Conservation (phyloP, 306 rosid species). For the Carpinus viminea region DNA sequence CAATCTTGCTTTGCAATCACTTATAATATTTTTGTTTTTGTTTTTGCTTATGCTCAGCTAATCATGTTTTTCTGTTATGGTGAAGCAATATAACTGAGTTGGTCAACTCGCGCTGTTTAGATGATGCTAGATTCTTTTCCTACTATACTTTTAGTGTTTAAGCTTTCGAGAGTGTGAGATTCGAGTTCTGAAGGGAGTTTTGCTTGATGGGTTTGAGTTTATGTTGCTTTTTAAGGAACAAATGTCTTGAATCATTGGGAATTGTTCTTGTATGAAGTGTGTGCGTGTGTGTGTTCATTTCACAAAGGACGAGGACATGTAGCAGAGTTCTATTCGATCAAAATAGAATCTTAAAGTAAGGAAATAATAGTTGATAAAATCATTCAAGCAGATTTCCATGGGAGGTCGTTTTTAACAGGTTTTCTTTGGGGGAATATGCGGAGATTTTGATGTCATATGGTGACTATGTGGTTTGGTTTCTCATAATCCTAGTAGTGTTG, state of each 20-base stretch:
- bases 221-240: background rate
- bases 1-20: background rate
- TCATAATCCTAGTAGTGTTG: background rate
- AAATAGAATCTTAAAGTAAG: background rate
- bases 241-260: background rate
- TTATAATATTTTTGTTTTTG: background rate
- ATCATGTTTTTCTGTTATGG: background rate
- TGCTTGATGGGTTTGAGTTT: background rate
- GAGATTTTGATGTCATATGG: background rate
- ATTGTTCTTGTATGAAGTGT: background rate
- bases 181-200: background rate
- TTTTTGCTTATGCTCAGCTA: background rate
- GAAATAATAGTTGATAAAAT: background rate
- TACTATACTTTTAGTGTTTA: background rate
- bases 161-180: background rate
- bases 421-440: background rate
- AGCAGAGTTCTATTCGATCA: background rate
- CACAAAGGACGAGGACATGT: background rate
- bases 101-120: background rate
- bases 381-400: background rate
- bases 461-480: slow-evolving; percentile 4
- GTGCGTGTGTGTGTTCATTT: background rate
- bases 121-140: background rate
- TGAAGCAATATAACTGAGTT: background rate
- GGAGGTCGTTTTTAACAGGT: background rate